Evolutionary conservation across 345 rosid genomes (phyloP).

Genomic region (Boechera divaricarpa): DNA sequence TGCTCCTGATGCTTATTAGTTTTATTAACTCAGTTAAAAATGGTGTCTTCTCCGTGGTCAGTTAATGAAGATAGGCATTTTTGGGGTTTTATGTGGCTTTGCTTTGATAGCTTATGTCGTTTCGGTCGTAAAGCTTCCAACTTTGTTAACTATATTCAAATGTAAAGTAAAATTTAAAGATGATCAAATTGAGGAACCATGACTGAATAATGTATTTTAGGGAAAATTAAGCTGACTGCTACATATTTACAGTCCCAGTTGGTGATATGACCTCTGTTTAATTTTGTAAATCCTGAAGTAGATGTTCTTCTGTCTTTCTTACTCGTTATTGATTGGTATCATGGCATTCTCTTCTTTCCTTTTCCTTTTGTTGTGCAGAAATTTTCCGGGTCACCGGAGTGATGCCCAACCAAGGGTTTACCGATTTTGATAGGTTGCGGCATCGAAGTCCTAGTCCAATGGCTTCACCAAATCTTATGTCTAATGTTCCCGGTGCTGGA

Average conservation of each 20-base stretch:
- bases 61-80: not conserved
- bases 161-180: not conserved
- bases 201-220: not conserved
- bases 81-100: constrained; percentile 19
- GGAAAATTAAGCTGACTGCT: constrained; percentile 1
- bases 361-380: constrained; percentile 54
- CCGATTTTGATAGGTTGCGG: constrained; percentile 78
- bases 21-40: not conserved
- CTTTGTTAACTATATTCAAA: constrained; percentile 7
- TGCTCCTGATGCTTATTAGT: constrained; percentile 2
- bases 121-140: constrained; percentile 1
- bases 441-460: constrained; percentile 98
- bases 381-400: constrained; percentile 80
- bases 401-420: constrained; percentile 90
- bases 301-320: constrained; percentile 14
- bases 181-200: constrained; percentile 13
- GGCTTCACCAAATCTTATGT: constrained; percentile 88
- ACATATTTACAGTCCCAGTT: not conserved
- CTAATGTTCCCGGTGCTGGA: constrained; percentile 70
- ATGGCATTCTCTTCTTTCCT: not conserved
- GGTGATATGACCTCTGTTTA: constrained; percentile 27
- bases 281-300: constrained; percentile 13
- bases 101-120: constrained; percentile 20
- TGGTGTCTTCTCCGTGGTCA: not conserved
- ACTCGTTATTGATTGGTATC: constrained; percentile 15